These are phyloP conservation scores for Pluteus cervinus DNA, from an alignment of 768 basidiomycete species.

Conservation along the genomic window DNA sequence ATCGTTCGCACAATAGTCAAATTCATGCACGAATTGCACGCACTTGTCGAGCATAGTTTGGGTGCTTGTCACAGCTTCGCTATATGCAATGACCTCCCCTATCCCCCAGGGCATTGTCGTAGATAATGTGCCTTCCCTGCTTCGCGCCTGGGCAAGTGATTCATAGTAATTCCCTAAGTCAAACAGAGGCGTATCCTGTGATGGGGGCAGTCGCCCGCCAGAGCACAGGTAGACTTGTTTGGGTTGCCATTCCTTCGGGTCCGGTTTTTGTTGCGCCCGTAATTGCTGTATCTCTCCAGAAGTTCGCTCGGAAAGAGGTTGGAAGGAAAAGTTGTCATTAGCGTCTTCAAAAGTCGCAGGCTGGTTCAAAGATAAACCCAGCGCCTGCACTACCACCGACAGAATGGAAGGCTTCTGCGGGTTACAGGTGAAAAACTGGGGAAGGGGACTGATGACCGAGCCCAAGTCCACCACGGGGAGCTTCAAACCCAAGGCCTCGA, in stretches of 20 bases:
- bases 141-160: slow-evolving; percentile 33
- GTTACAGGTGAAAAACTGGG: slow-evolving; percentile 51
- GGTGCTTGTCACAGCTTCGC: slow-evolving; percentile 88
- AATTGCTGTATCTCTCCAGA: slow-evolving; percentile 20
- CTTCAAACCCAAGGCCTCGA: slow-evolving; percentile 28
- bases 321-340: slow-evolving; percentile 68
- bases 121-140: slow-evolving; percentile 16
- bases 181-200: slow-evolving; percentile 66
- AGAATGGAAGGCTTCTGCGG: slow-evolving; percentile 36
- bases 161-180: slow-evolving; percentile 56
- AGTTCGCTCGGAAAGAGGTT: slow-evolving; percentile 30
- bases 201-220: slow-evolving; percentile 40
- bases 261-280: slow-evolving; percentile 19
- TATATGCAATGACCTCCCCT: slow-evolving; percentile 80
- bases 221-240: slow-evolving; percentile 52
- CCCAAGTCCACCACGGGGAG: slow-evolving; percentile 34
- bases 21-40: slow-evolving; percentile 20
- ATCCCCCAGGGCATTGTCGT: slow-evolving; percentile 39
- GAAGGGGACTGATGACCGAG: slow-evolving; percentile 38
- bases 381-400: slow-evolving; percentile 27
- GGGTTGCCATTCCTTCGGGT: slow-evolving; percentile 26
- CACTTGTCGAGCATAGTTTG: slow-evolving; percentile 94
- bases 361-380: no score
- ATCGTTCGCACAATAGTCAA: slow-evolving; percentile 4
- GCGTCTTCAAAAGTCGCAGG: slow-evolving; percentile 47